Evolutionary conservation across 2,329 filamentous ascomycete genomes (phyloP).

Genomic region (Gaeumannomyces tritici): DNA sequence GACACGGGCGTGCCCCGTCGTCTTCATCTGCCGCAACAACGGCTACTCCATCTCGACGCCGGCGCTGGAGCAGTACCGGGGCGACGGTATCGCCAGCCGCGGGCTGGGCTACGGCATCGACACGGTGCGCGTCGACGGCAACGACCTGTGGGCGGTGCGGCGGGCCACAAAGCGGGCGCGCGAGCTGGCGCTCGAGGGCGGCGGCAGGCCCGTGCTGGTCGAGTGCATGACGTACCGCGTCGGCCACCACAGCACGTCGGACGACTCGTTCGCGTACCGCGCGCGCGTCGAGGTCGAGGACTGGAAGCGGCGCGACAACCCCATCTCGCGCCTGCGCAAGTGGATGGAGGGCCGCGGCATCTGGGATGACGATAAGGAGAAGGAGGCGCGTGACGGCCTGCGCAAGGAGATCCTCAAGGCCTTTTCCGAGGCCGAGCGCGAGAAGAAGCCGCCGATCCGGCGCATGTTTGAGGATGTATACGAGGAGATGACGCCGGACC

Average conservation of each 20-base stretch:
- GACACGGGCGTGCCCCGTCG: constrained; percentile 62
- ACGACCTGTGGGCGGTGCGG: constrained; percentile 70
- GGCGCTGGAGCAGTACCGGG: constrained; percentile 71
- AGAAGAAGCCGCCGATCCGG: constrained; percentile 66
- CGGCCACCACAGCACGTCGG: constrained; percentile 87
- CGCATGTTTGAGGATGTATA: constrained; percentile 83
- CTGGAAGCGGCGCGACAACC: constrained; percentile 51
- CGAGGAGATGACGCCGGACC: constrained; percentile 59
- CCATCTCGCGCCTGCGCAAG: constrained; percentile 27
- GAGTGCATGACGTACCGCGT: constrained; percentile 99
- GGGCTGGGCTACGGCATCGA: constrained; percentile 78
- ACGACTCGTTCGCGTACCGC: constrained; percentile 94
- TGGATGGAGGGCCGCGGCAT: constrained; percentile 77
- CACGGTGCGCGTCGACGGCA: constrained; percentile 72
- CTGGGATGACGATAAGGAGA: constrained; percentile 82
- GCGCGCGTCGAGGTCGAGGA: constrained; percentile 86
- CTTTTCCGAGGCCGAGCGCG: constrained; percentile 74
- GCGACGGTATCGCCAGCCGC: constrained; percentile 70
- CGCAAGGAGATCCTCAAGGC: constrained; percentile 61
- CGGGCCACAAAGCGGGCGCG: constrained; percentile 64
- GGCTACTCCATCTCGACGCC: constrained; percentile 75
- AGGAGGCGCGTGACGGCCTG: constrained; percentile 26
- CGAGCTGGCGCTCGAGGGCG: constrained; percentile 66
- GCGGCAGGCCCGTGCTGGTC: constrained; percentile 75
- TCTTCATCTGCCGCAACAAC: constrained; percentile 78